phyloP scores from a whole-genome alignment of 2,329 filamentous ascomycete genomes.

The Curvularia lunata region DNA sequence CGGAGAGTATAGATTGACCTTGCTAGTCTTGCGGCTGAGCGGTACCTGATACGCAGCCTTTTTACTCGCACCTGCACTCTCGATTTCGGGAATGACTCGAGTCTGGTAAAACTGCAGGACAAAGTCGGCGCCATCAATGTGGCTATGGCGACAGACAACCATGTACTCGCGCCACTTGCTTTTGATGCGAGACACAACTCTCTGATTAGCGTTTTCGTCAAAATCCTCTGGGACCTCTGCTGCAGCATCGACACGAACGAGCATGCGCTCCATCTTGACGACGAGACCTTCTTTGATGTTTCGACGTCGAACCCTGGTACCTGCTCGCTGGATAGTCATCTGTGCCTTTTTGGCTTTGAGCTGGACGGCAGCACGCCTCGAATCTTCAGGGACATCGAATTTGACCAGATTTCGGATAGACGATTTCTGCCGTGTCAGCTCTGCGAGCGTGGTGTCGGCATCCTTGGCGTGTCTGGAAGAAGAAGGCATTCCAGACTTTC shows the following conservation, averaged over 20 bases:
- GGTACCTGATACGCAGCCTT: slow-evolving; percentile 64
- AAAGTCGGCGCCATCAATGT: slow-evolving; percentile 61
- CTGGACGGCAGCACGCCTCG: slow-evolving; percentile 47
- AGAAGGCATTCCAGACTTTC: slow-evolving; percentile 32
- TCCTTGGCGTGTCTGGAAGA: slow-evolving; percentile 16
- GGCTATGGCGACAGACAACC: slow-evolving; percentile 65
- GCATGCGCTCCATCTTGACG: slow-evolving; percentile 72
- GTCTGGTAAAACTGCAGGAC: slow-evolving; percentile 67
- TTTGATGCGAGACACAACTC: slow-evolving; percentile 62
- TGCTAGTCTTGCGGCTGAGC: slow-evolving; percentile 60
- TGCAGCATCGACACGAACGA: slow-evolving; percentile 65
- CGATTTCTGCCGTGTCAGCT: slow-evolving; percentile 36
- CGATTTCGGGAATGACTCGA: slow-evolving; percentile 66
- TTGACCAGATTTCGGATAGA: slow-evolving; percentile 49
- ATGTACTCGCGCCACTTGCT: slow-evolving; percentile 72
- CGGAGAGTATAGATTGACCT: slow-evolving; percentile 68
- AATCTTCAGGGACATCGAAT: slow-evolving; percentile 52
- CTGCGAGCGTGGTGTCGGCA: slow-evolving; percentile 13
- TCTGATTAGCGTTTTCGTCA: slow-evolving; percentile 67
- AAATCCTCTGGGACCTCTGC: slow-evolving; percentile 65
- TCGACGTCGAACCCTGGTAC: slow-evolving; percentile 47
- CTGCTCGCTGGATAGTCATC: slow-evolving; percentile 45
- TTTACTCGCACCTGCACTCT: slow-evolving; percentile 59
- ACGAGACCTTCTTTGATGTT: slow-evolving; percentile 64
- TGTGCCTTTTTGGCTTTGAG: slow-evolving; percentile 50